A percentile compares a stretch with the other conserved stretches of the same genome.
These are phyloP conservation scores for Naematelia aurantialba DNA, from an alignment of 768 basidiomycete species.

Conservation along the genomic window DNA sequence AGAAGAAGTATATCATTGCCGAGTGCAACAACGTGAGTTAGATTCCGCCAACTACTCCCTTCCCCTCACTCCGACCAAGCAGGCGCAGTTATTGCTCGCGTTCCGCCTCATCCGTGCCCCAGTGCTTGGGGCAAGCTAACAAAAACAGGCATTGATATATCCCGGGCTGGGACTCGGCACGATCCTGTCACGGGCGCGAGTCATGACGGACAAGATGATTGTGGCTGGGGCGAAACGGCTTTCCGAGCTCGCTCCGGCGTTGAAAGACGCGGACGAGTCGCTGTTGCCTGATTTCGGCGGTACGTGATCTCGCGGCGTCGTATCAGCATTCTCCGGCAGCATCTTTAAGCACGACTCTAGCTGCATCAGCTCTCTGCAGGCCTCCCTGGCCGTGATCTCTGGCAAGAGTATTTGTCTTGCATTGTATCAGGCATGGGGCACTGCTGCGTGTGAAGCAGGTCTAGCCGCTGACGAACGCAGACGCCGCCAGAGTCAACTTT, in stretches of 20 bases:
- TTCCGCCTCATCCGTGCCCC: background rate
- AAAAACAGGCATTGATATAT: conserved; percentile 59
- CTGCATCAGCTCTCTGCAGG: too few species aligned
- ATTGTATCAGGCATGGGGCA: background rate
- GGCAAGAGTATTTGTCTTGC: too few species aligned
- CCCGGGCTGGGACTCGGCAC: conserved; percentile 80
- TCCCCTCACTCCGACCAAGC: background rate
- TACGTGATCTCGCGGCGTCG: too few species aligned
- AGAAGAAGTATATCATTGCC: conserved; percentile 55
- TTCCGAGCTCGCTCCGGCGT: conserved; percentile 70
- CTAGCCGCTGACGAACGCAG: too few species aligned
- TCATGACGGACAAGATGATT: conserved; percentile 80
- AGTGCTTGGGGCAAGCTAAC: too few species aligned
- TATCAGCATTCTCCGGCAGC: too few species aligned
- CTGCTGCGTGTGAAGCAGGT: too few species aligned
- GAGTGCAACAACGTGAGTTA: conserved; percentile 49
- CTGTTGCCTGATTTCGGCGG: conserved; percentile 63
- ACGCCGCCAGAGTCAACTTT: conserved; percentile 62
- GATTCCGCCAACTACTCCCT: conserved; percentile 65
- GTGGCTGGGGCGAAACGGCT: conserved; percentile 70
- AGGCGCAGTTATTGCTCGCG: background rate
- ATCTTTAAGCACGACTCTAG: too few species aligned
- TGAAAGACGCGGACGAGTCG: conserved; percentile 64
- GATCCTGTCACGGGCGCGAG: conserved; percentile 62
- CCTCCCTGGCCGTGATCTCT: background rate